Conservation (phyloP, 331 rosid genomes). For the Telfairia occidentalis region DNA sequence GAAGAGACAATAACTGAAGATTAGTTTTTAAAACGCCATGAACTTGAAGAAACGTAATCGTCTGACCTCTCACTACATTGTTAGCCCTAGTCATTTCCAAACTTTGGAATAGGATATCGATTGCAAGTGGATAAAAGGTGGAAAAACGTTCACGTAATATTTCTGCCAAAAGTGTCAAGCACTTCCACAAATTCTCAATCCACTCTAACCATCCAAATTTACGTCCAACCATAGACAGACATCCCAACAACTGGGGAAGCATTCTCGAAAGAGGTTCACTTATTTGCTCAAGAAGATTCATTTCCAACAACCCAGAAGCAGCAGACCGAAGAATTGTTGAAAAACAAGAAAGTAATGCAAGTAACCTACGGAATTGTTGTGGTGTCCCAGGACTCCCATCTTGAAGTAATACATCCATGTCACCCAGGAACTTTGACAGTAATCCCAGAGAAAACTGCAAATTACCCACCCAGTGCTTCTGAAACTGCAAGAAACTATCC, state of each 20-base stretch:
- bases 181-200: conserved; percentile 89
- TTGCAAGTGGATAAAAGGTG: conserved; percentile 46
- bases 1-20: conserved; percentile 76
- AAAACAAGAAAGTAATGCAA: conserved; percentile 68
- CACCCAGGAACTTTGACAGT: conserved; percentile 79
- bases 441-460: conserved; percentile 67
- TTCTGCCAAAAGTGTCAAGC: conserved; percentile 85
- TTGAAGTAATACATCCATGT: conserved; percentile 88
- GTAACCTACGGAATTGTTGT: conserved; percentile 64
- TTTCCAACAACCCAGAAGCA: conserved; percentile 86
- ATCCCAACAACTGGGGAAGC: conserved; percentile 66
- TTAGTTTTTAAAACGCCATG: conserved; percentile 89
- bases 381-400: conserved; percentile 70
- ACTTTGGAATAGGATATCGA: conserved; percentile 67
- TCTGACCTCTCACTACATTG: conserved; percentile 32
- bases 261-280: conserved; percentile 52
- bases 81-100: conserved; percentile 37
- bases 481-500: conserved; percentile 83
- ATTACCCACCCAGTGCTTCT: conserved; percentile 87
- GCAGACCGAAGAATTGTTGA: conserved; percentile 72
- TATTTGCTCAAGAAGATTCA: conserved; percentile 75
- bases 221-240: conserved; percentile 69
- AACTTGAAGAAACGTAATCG: conserved; percentile 55
- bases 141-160: conserved; percentile 70
- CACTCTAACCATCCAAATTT: conserved; percentile 94